Conservation (phyloP, 2,329 filamentous ascomycete genomes). For the Fusarium goolgardi region DNA sequence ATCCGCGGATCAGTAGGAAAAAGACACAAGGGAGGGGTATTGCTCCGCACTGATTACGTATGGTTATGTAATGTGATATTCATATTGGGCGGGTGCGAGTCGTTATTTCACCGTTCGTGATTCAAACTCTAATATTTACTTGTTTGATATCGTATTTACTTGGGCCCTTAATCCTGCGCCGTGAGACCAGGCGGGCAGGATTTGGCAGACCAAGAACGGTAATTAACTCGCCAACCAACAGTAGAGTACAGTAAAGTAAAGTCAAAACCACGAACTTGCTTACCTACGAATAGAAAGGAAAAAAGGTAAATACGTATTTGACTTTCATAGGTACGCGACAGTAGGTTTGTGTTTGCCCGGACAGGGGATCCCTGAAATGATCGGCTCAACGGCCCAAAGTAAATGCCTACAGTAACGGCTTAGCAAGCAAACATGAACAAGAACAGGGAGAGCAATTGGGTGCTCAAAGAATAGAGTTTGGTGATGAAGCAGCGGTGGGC, state of each 20-base stretch:
- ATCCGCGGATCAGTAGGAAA: slow-evolving; percentile 17
- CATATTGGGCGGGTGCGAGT: slow-evolving; percentile 19
- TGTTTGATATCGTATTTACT: neutral
- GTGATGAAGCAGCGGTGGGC: slow-evolving; percentile 45
- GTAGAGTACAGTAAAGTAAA: neutral
- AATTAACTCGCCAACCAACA: slow-evolving; percentile 14
- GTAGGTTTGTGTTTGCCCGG: slow-evolving; percentile 9
- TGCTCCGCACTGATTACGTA: slow-evolving; percentile 2
- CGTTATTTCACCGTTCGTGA: slow-evolving; percentile 15
- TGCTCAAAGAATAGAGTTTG: slow-evolving; percentile 44
- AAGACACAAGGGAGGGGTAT: neutral
- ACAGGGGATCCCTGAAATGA: slow-evolving; percentile 22
- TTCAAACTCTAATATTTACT: slow-evolving; percentile 15
- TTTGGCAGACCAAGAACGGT: slow-evolving; percentile 6
- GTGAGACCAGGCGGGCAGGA: neutral
- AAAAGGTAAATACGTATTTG: slow-evolving; percentile 5
- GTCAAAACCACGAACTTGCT: neutral
- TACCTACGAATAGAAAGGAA: neutral
- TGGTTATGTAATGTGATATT: neutral
- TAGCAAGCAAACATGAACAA: slow-evolving; percentile 29
- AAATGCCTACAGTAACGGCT: slow-evolving; percentile 27
- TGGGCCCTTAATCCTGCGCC: neutral
- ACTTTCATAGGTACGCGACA: slow-evolving; percentile 1
- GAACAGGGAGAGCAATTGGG: slow-evolving; percentile 31
- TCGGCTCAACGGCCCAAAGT: slow-evolving; percentile 27